A percentile compares a stretch with the other conserved stretches of the same genome.
These are phyloP conservation scores for Solanum boliviense DNA, from an alignment of 257 asterid genomes.

Conservation along the genomic window DNA sequence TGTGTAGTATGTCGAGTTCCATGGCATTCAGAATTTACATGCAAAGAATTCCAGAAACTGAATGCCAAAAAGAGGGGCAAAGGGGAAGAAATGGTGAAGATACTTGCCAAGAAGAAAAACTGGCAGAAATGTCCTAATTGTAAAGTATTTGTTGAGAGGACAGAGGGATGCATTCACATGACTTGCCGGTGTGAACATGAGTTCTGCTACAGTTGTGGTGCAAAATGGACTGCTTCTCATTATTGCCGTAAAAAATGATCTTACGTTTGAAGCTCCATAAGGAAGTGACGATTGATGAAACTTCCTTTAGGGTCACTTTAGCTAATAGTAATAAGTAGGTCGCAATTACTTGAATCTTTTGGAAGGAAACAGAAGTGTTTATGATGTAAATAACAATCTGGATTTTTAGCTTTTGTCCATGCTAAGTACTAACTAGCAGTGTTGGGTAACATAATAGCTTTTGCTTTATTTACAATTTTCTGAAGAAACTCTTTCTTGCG, in stretches of 20 bases:
- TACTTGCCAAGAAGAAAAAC: slow-evolving; percentile 58
- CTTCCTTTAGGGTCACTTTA: neutral
- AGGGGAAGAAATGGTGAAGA: slow-evolving; percentile 29
- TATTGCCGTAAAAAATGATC: slow-evolving; percentile 1
- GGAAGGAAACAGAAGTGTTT: neutral
- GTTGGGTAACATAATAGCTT: neutral
- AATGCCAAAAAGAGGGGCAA: slow-evolving; percentile 14
- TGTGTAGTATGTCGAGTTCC: slow-evolving; percentile 59
- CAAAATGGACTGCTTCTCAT: slow-evolving; percentile 38
- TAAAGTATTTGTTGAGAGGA: slow-evolving; percentile 50
- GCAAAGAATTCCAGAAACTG: slow-evolving; percentile 52
- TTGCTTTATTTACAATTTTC: neutral
- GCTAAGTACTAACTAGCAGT: neutral
- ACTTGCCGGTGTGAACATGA: slow-evolving; percentile 49
- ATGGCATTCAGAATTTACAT: slow-evolving; percentile 61
- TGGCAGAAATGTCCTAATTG: slow-evolving; percentile 75
- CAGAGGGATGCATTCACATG: slow-evolving; percentile 55
- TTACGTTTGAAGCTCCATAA: neutral
- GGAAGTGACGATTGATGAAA: neutral
- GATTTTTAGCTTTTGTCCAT: neutral
- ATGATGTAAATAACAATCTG: neutral
- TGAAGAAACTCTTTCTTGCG: neutral
- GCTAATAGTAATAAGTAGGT: neutral
- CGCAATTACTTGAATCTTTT: neutral
- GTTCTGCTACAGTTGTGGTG: slow-evolving; percentile 58